Base-by-base conservation (phyloP, 73 alveolate species). In the Paramecium octaurelia region DNA sequence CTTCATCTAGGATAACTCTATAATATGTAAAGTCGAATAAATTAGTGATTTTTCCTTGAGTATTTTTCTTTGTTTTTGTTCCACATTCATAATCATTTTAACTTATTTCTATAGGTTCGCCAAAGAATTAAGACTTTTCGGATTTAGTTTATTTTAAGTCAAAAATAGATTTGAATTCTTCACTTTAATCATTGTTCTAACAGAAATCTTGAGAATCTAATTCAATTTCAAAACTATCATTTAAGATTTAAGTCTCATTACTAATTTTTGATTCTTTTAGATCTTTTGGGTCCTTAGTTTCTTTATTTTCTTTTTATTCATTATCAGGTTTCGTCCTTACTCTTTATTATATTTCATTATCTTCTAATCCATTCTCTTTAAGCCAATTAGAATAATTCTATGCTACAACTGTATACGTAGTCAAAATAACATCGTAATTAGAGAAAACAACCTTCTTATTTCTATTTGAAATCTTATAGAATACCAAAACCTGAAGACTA, bases 1-100 rank as follows among this genome's bases (percentile, higher is more conserved):
- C 93, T 23, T 87, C 93, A 59, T 87, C 93, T 24, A 87, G 40
- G 2, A 87, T 87, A 6, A 87, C 88, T 20, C 93, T 87, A 38
- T 60, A 58, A 73, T 58, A 87, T n/a, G n/a, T 40, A 64, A 34
- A 64, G 20, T 64, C 86, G 24, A 87, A 69, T 29, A 87, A 70
- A 87, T 64, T 36, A 9, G 60, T n/a, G 27, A 36, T 6, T 10
- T 75, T 21, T 4, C 36, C 60, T 35, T 60, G 69, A 73, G 68
- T 70, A 11, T 23, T 60, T 87, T 76, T 77, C 24, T 75, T 75
- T 75, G 36, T 31, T 36, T 24, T 40, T 35, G 73, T 35, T 68
- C 93, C 59, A 64, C 48, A 59, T 76, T 77, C 73, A 64, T 40
- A 8, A 64, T 54, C 34, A 54, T 54, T 54, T 18, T 18, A 54